Percentiles rank a stretch among this genome's conserved stretches.
Evolutionary conservation across 2,329 filamentous ascomycete species (phyloP).

Genomic region (Aspergillus sp.): DNA sequence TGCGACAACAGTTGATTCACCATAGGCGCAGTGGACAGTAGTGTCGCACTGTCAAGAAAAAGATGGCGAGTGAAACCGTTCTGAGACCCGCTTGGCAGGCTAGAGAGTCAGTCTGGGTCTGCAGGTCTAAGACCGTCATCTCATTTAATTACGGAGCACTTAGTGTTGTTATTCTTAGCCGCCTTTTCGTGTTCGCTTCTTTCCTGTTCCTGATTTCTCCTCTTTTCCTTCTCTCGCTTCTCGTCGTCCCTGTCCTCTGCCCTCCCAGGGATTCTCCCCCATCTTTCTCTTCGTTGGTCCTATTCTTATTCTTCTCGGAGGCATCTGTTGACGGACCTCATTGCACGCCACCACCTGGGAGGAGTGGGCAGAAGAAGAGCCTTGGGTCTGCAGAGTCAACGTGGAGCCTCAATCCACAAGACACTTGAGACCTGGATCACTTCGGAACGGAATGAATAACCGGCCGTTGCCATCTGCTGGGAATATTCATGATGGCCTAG

Average conservation of each 20-base stretch:
- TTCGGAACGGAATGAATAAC: conserved; percentile 12
- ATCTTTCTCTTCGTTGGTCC: not conserved
- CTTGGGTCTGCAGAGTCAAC: conserved; percentile 8
- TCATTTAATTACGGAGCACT: conserved; percentile 4
- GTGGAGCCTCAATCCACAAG: conserved; percentile 9
- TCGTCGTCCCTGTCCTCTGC: not conserved
- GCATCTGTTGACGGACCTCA: conserved; percentile 5
- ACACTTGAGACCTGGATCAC: not conserved
- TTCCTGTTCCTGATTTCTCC: not conserved
- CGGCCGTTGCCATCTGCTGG: conserved; percentile 2
- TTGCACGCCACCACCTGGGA: not conserved
- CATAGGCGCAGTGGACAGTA: too few species aligned
- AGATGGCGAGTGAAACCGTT: not conserved
- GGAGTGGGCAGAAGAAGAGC: not conserved
- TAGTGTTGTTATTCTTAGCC: conserved; percentile 7
- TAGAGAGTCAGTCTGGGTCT: not conserved
- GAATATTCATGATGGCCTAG: conserved; percentile 10
- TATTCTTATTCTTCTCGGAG: not conserved
- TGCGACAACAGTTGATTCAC: not conserved
- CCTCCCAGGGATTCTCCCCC: not conserved
- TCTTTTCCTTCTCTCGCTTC: not conserved
- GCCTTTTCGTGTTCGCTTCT: conserved; percentile 4
- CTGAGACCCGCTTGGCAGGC: not conserved
- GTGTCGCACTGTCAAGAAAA: not conserved
- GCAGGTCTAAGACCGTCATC: conserved; percentile 9